Evolutionary conservation across 176 grass and related monocot genomes (phyloP), one percentile per base, ranked within the genome.

Genomic region (Paspalum notatum): DNA sequence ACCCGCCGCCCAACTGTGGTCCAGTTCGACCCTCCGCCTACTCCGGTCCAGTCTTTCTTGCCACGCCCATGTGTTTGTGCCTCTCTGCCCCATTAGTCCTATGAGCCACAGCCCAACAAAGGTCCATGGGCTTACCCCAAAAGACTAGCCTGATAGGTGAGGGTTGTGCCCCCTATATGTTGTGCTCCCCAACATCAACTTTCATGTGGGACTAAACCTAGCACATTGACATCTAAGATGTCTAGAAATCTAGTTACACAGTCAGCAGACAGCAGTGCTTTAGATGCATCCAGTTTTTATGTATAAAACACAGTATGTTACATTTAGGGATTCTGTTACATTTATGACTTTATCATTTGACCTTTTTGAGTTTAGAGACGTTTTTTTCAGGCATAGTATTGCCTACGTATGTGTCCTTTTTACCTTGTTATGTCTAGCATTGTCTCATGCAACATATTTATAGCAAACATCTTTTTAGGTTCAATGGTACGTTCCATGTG

Each of bases 401-500:
- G 64, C 40, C 69, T 64, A 58, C 25, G 64, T 26, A 48, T 1
- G 2, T 62, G 65, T 80, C 63, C 78, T 12, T 83, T 71, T 67
- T 50, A 21, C 17, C 10, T 40, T 69, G 15, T 44, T 38, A 12
- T 62, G 84, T 43, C 17, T 77, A 67, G 64, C 21, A 71, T 47
- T 72, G 10, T 39, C 20, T 56, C 71, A 13, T 80, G 24, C 47
- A 26, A 70, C 75, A 63, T 52, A 14, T 63, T 85, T 62, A 75
- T 74, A 51, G 51, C 64, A 60, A 68, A 82, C 45, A 74, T 57
- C 38, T 54, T 86, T 87, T 61, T 77, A 98, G 95, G 95, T 87
- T 88, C 90, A 87, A 78, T 98, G 90, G 92, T 74, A 92, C 12
- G 92, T 95, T 79, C 95, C 95, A 83, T 98, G 92, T 86, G 92